A percentile compares a stretch with the other conserved stretches of the same genome.
Evolutionary conservation across 2,329 filamentous ascomycete genomes (phyloP).

Genomic region (Aspergillus pseudotamarii): DNA sequence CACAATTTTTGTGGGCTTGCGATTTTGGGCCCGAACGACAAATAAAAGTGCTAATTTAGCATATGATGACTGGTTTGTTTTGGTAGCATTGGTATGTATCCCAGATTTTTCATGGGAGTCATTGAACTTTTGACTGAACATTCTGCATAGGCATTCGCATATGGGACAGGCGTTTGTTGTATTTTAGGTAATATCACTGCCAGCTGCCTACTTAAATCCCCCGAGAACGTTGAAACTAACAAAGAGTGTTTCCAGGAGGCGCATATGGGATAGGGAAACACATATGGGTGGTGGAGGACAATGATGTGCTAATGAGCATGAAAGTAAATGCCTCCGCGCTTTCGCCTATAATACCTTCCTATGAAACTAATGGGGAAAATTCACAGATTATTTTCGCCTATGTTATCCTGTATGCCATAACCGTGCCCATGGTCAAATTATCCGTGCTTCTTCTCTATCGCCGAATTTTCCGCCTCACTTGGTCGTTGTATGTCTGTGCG

Average conservation of each 20-base stretch:
- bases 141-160: slow-evolving; percentile 8
- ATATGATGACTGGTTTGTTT: slow-evolving; percentile 18
- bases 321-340: slow-evolving; percentile 2
- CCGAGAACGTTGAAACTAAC: not conserved
- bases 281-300: slow-evolving; percentile 16
- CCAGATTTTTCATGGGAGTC: not conserved
- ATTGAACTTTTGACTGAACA: not conserved
- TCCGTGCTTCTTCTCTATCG: slow-evolving; percentile 23
- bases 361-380: not conserved
- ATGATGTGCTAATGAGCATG: slow-evolving; percentile 16
- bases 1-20: slow-evolving; percentile 14
- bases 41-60: slow-evolving; percentile 2
- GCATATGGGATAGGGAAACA: slow-evolving; percentile 21
- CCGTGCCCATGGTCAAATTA: slow-evolving; percentile 20
- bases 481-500: slow-evolving; percentile 17
- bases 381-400: slow-evolving; percentile 20
- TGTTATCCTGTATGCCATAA: slow-evolving; percentile 17
- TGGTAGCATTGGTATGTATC: slow-evolving; percentile 11
- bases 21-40: slow-evolving; percentile 15
- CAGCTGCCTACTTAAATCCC: not conserved
- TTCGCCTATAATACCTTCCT: not conserved
- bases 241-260: slow-evolving; percentile 7
- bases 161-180: slow-evolving; percentile 16
- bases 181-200: slow-evolving; percentile 2
- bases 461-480: slow-evolving; percentile 23